Percentiles rank a stretch among this genome's conserved stretches.
phyloP scores from a whole-genome alignment of 331 rosid genomes.

The Saraca asoca region DNA sequence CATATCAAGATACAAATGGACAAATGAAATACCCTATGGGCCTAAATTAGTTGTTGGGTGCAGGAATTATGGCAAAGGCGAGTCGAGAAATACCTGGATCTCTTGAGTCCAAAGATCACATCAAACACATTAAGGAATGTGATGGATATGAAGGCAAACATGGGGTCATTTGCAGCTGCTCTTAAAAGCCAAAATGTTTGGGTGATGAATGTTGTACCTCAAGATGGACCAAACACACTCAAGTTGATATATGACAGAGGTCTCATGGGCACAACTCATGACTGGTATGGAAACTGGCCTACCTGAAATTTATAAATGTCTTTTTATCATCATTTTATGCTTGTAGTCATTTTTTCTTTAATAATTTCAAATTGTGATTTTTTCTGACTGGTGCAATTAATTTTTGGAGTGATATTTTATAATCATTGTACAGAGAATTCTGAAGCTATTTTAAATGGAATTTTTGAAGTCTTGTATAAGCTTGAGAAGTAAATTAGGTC shows the following conservation, averaged over 20 bases:
- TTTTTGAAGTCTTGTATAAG: not conserved
- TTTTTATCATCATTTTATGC: not conserved
- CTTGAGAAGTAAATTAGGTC: not conserved
- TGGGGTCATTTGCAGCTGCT: constrained; percentile 62
- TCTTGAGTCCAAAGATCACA: constrained; percentile 53
- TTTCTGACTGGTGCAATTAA: no score
- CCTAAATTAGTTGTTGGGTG: constrained; percentile 2
- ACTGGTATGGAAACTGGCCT: constrained; percentile 38
- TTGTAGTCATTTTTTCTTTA: not conserved
- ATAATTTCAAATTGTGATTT: not conserved
- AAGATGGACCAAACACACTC: constrained; percentile 54
- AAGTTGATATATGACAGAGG: constrained; percentile 62
- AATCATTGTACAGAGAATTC: not conserved
- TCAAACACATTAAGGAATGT: constrained; percentile 60
- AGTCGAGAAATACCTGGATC: constrained; percentile 74
- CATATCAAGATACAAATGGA: not conserved
- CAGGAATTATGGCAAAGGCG: constrained; percentile 73
- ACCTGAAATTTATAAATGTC: not conserved
- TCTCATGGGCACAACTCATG: constrained; percentile 51
- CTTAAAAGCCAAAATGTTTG: constrained; percentile 49
- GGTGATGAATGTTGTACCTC: constrained; percentile 59
- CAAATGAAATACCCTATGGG: not conserved
- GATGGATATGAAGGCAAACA: constrained; percentile 69
- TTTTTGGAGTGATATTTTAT: not conserved
- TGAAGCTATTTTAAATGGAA: not conserved